Evolutionary conservation across 2,329 filamentous ascomycete species (phyloP), one percentile per base, ranked within the genome.

Genomic region (Coniochaeta prunicola): DNA sequence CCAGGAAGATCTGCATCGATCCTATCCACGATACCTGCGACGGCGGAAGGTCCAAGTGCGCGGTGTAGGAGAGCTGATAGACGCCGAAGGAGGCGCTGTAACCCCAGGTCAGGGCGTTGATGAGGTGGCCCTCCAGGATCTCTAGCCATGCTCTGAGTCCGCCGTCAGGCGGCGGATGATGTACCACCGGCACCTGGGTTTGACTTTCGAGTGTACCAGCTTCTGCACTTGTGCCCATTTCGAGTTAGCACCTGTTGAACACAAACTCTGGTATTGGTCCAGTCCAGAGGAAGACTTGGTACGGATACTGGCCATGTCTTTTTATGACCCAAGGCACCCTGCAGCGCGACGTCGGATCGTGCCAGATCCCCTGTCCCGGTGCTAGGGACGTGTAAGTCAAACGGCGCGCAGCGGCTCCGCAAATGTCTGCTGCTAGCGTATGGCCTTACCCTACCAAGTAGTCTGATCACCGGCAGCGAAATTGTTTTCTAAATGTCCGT

Each of bases 31-130:
- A 64, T 12, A 70, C 70, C 19, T 53, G 56, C 9, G 65, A 66
- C 12, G 60, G 60, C 30, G 61, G 61, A 31, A 60, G 58, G 34
- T 64, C 45, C 9, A 73, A 66, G 1, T 60, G 56, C 13, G 62
- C 48, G 6, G 24, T 57, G 38, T 59, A 59, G 59, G 67, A 48
- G 19, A 69, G 57, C 66, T 68, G 56, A 42, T 31, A 57, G 33
- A 70, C 68, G 30, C 74, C 74, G 34, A 71, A 74, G n/a, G 67
- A 68, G 62, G 73, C 72, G 26, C 70, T 62, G 3, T 72, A 64
- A 28, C 73, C 72, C 61, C 70, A 71, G 9, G 42, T 26, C 60
- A 74, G 74, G 59, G 74, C 71, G 50, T 69, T 70, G 45, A 75
- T 62, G n/a, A 65, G 59, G 61, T 68, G 73, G 2, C 67, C 68